A percentile compares a stretch with the other conserved stretches of the same genome.
phyloP scores from a whole-genome alignment of 768 basidiomycete species.

The Leccinum disarticulatum region DNA sequence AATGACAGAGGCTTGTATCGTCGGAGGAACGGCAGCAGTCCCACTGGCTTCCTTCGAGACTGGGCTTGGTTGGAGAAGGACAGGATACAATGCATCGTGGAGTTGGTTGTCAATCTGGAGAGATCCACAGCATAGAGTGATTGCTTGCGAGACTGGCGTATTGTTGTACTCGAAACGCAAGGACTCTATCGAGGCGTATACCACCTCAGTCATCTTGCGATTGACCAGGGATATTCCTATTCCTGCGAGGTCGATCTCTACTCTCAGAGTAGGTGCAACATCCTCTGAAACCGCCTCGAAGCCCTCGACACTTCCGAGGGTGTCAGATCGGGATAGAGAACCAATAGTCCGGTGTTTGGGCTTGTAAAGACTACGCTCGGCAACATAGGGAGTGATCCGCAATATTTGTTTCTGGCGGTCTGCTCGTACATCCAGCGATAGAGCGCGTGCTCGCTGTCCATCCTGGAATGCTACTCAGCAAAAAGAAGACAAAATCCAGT shows the following conservation, averaged over 20 bases:
- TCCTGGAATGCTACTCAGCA: slow-evolving; percentile 37
- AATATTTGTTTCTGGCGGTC: slow-evolving; percentile 84
- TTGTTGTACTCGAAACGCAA: slow-evolving; percentile 85
- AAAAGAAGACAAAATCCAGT: not conserved
- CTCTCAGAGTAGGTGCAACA: slow-evolving; percentile 57
- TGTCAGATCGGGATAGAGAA: slow-evolving; percentile 62
- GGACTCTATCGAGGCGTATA: slow-evolving; percentile 78
- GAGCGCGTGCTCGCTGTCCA: slow-evolving; percentile 54
- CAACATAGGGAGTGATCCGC: slow-evolving; percentile 82
- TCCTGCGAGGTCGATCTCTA: slow-evolving; percentile 80
- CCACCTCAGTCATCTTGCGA: slow-evolving; percentile 80
- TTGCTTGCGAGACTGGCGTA: slow-evolving; percentile 74
- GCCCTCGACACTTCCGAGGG: slow-evolving; percentile 63
- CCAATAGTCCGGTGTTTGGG: slow-evolving; percentile 53
- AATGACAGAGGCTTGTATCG: slow-evolving; percentile 83
- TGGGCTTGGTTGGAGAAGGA: slow-evolving; percentile 92
- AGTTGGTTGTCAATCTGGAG: slow-evolving; percentile 97
- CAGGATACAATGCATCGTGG: slow-evolving; percentile 93
- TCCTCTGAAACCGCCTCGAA: slow-evolving; percentile 88
- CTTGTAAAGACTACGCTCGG: slow-evolving; percentile 86
- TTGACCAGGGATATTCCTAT: slow-evolving; percentile 93
- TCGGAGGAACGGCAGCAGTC: slow-evolving; percentile 75
- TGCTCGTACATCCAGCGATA: slow-evolving; percentile 92
- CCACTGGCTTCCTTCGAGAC: slow-evolving; percentile 73
- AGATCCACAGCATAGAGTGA: slow-evolving; percentile 79